A percentile compares a stretch with the other conserved stretches of the same genome.
phyloP scores from a whole-genome alignment of 2,329 filamentous ascomycete species.

The Phyllosticta capitalensis region DNA sequence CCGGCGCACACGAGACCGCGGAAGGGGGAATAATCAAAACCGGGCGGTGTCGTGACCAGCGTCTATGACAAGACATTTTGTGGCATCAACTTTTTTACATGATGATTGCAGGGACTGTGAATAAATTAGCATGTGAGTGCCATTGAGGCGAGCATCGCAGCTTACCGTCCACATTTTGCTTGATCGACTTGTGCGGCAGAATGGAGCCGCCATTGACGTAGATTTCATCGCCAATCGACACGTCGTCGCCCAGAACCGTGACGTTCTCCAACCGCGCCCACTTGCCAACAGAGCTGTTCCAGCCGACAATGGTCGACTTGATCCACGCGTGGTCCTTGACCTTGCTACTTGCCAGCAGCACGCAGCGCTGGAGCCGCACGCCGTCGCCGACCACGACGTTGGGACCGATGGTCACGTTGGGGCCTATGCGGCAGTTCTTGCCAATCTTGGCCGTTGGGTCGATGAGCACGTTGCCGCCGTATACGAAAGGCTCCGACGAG shows the following conservation, averaged over 20 bases:
- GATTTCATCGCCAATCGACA: constrained; percentile 94
- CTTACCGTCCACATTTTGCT: constrained; percentile 75
- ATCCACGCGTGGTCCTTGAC: constrained; percentile 99
- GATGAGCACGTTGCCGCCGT: constrained; percentile 92
- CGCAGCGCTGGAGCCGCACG: constrained; percentile 86
- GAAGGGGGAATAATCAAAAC: not conserved
- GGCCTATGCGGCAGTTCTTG: constrained; percentile 95
- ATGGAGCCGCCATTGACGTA: constrained; percentile 97
- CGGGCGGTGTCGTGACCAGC: not conserved
- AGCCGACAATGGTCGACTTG: constrained; percentile 96
- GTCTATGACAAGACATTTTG: not conserved
- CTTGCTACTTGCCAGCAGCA: constrained; percentile 79
- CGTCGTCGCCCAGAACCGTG: constrained; percentile 93
- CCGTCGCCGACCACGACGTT: constrained; percentile 89
- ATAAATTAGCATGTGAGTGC: constrained; percentile 14
- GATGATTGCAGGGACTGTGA: constrained; percentile 35
- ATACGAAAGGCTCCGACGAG: constrained; percentile 65
- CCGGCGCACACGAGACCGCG: not conserved
- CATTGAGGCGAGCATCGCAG: not conserved
- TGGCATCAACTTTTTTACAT: constrained; percentile 31
- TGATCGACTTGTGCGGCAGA: constrained; percentile 97
- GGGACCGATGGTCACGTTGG: constrained; percentile 92
- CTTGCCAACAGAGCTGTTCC: constrained; percentile 91
- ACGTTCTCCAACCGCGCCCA: constrained; percentile 98
- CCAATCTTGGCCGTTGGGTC: constrained; percentile 92